Evolutionary conservation across 805 yeast species (phyloP), one percentile per base, ranked within the genome.

Genomic region (Barnettozyma populi): DNA sequence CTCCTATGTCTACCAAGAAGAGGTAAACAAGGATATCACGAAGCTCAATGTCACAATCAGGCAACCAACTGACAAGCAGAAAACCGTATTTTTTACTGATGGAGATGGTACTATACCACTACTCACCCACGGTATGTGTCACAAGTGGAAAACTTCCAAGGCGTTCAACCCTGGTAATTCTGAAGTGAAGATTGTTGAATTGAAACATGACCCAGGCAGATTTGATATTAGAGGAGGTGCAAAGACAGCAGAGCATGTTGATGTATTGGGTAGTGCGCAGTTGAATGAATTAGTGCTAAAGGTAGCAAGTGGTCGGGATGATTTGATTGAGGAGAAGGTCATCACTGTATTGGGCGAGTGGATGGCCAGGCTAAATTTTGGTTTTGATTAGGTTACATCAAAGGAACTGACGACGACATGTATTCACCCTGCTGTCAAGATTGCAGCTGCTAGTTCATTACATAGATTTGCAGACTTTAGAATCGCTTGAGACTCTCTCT

Each of bases 141-240:
- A 94, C 61, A 82, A 85, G 61, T 90, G 97, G 97, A 82, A 82
- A 56, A 78, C 79, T 45, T 73, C 78, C 27, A 78, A 83, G 48
- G 72, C 79, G 56, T 86, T 74, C 66, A 94, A 94, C 63, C 99
- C 99, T 2, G 95, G 86, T 1, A 74, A 76, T 8, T 67, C 79
- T 2, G 59, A 72, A 18, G 95, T 92, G 19, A 90, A 79, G 20
- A 74, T 90, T 43, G 96, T 92, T 13, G 99, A 94, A 67, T 84
- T 94, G 71, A 77, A 79, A 58, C 97, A 94, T 60, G 95, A 90
- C 62, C 99, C 99, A 0, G 96, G 88, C 60, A 71, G 87, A 55
- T 90, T 86, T 59, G 99, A 94, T 68, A 86, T 94, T 31, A 77
- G 99, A 54, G 99, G 99, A 23, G 99, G 99, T 13, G 95, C 97